Conservation (phyloP, 306 rosid species). For the Cucumis melo region DNA sequence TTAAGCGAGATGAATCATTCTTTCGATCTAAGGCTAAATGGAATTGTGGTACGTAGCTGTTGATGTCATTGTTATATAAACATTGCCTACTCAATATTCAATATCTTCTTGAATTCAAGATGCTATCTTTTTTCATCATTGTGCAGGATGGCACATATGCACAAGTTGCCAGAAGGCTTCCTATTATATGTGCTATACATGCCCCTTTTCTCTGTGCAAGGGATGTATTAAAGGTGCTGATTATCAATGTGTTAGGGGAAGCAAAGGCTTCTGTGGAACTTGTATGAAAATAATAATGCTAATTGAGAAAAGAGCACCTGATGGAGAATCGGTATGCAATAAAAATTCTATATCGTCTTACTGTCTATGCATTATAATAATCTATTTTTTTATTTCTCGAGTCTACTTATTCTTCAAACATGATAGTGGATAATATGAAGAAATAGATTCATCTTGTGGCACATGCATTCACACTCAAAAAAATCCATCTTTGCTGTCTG, state of each 20-base stretch:
- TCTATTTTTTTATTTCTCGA: slow-evolving; percentile 3
- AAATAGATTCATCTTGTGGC: background rate
- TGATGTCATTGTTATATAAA: background rate
- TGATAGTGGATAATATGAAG: background rate
- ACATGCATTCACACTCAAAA: background rate
- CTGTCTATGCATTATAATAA: background rate
- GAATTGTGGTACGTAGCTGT: slow-evolving; percentile 73
- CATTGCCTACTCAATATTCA: background rate
- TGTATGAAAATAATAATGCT: slow-evolving; percentile 89
- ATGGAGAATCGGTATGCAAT: slow-evolving; percentile 54
- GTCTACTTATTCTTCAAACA: background rate
- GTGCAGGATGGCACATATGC: slow-evolving; percentile 97
- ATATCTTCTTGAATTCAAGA: background rate
- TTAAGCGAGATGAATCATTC: slow-evolving; percentile 85
- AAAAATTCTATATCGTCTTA: slow-evolving; percentile 2
- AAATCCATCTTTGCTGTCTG: background rate
- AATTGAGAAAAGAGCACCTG: slow-evolving; percentile 52
- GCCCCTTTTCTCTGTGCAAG: slow-evolving; percentile 85
- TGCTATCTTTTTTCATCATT: background rate
- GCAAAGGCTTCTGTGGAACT: slow-evolving; percentile 75
- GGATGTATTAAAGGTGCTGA: slow-evolving; percentile 70
- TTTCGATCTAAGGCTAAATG: slow-evolving; percentile 89
- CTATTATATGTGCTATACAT: slow-evolving; percentile 88
- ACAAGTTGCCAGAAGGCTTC: slow-evolving; percentile 69
- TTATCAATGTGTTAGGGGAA: slow-evolving; percentile 69